Base-by-base conservation (phyloP, 371 early-diverging fungal genomes). In the Syncephalis fuscata region DNA sequence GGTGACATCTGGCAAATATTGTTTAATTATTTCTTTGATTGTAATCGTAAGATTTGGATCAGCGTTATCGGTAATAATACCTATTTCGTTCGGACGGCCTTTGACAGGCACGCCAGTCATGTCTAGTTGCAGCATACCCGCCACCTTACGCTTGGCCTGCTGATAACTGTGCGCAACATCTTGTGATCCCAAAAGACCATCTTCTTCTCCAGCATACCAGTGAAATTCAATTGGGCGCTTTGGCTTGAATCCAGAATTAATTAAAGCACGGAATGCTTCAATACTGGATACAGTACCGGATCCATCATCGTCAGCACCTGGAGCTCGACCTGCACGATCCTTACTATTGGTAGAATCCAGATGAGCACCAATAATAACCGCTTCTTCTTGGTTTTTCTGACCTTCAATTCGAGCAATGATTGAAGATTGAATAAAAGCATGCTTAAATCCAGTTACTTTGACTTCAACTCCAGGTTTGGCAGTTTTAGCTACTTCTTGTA, bases 51-150 rank as follows among this genome's bases (percentile, higher is more conserved):
- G 54, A 49, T 73, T 65, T 1, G 57, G 50, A 58, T 88, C 80
- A 7, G 80, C 80, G 62, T 72, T 72, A 59, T 93, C 94, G 19
- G 80, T 76, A 21, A 81, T 68, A 39, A 93, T 61, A 36, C 83
- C 92, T 54, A 86, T 74, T 19, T 78, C 70, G 49, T 78, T 68
- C 3, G 10, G 38, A 24, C 56, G 57, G 46, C 67, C 73, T 54
- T 73, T 64, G 55, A 76, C 92, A n/a, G n/a, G n/a, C n/a, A n/a
- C n/a, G 26, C 92, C 94, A 19, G 90, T 87, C 81, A 77, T 76
- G 53, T 82, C 81, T 24, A 66, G 55, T 20, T 88, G 82, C 40
- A 89, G 61, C 76, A 86, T 80, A 27, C 77, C 92, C 46, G 71
- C 60, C 2, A 89, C 80, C 14, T 66, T 63, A 42, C 59, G 67